Base-by-base conservation (phyloP, 2,329 filamentous ascomycete genomes). In the Beauveria sp. region DNA sequence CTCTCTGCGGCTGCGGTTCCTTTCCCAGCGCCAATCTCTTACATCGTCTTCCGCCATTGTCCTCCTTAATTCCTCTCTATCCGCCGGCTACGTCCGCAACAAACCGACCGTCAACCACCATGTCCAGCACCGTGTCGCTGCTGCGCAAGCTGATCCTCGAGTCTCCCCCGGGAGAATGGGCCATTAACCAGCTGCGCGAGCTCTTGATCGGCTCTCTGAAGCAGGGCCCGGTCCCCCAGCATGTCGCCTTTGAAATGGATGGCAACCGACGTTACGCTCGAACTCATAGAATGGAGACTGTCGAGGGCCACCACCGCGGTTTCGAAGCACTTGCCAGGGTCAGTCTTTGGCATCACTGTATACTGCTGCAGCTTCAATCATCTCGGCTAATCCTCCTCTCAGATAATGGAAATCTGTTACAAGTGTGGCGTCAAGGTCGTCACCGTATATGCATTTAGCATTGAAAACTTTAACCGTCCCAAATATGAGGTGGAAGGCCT, bases 201-300 rank as follows among this genome's bases (percentile, higher is more conserved):
- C 79, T 96, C 56, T 82, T 98, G 65, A 95, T 99, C 68, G 91
- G 91, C 60, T 89, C 93, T 55, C 78, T 98, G 60, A 88, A 88
- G 71, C 93, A 97, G 75, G 95, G 95, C 0, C 91, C 92, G 2
- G 88, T 99, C 61, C 95, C 95, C 10, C 88, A 91, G 70, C 95
- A 99, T 84, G 86, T 99, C 64, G 95, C 95, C n/a, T 99, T 99
- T 72, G 93, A 97, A 68, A 99, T 99, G 95, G 95, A 99, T 73
- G 95, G 95, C 61, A 99, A 99, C 76, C 82, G 95, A 69, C 88
- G 95, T 51, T 99, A 96, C 78, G 95, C 95, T 16, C 84, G 90
- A 64, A 89, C 83, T 65, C 91, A 95, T 77, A 87, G 93, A 66
- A 96, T 99, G 73, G 95, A 99, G 79, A 96, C 93, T 0, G 88